phyloP scores from a whole-genome alignment of 2,329 filamentous ascomycete species.

The Phialophora macrospora region DNA sequence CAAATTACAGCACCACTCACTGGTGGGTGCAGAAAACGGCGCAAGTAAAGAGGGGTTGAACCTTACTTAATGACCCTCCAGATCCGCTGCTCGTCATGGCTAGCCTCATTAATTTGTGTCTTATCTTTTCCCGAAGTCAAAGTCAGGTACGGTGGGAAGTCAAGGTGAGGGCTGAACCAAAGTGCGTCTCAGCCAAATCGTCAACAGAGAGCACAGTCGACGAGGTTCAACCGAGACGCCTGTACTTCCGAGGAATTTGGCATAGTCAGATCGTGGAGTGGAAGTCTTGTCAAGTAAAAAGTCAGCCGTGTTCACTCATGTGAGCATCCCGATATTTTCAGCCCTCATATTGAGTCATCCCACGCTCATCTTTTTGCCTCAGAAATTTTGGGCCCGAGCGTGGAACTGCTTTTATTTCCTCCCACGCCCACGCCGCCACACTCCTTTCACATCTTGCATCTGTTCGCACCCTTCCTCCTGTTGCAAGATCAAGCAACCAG shows the following conservation, averaged over 20 bases:
- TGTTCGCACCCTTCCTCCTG: slow-evolving; percentile 36
- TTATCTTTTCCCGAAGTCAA: slow-evolving; percentile 3
- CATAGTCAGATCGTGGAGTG: neutral
- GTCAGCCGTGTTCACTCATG: slow-evolving; percentile 14
- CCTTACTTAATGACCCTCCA: slow-evolving; percentile 30
- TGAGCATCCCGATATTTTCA: slow-evolving; percentile 15
- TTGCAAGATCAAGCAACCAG: slow-evolving; percentile 18
- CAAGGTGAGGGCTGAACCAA: neutral
- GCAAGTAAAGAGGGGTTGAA: slow-evolving; percentile 7
- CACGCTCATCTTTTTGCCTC: slow-evolving; percentile 24
- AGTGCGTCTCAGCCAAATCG: neutral
- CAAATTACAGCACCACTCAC: slow-evolving; percentile 12
- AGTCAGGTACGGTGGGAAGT: neutral
- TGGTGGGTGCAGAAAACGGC: neutral
- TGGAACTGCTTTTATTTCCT: slow-evolving; percentile 31
- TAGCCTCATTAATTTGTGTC: neutral
- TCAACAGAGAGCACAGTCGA: neutral
- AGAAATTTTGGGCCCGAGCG: slow-evolving; percentile 31
- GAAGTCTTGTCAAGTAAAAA: slow-evolving; percentile 1
- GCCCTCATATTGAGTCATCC: slow-evolving; percentile 28
- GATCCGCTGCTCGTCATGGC: slow-evolving; percentile 29
- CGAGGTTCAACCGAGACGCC: neutral
- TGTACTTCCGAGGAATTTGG: neutral
- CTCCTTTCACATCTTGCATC: slow-evolving; percentile 33
- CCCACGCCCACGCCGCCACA: slow-evolving; percentile 34